These are phyloP conservation scores for Sarocladium kiliense DNA, from an alignment of 2,329 filamentous ascomycete genomes.

Conservation along the genomic window DNA sequence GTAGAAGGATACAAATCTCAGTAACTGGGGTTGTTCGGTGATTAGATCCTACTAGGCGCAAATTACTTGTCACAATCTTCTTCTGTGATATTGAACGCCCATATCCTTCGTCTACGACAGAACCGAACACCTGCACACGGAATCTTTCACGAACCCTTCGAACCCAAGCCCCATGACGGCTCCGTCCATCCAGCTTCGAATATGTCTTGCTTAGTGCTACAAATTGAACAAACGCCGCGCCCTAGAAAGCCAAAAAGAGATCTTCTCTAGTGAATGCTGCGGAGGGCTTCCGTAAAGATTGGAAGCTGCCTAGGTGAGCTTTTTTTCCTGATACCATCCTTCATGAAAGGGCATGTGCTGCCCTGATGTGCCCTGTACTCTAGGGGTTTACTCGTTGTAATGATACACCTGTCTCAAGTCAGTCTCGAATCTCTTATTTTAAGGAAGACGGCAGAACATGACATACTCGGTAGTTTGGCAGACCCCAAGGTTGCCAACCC, in stretches of 20 bases:
- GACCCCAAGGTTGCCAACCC: constrained; percentile 78
- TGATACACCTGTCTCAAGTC: constrained; percentile 65
- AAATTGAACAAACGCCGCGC: background rate
- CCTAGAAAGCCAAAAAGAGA: background rate
- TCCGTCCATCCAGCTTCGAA: background rate
- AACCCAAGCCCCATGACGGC: background rate
- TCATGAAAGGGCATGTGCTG: too few species aligned
- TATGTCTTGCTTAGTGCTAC: background rate
- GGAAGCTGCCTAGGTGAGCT: background rate
- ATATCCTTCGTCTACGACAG: background rate
- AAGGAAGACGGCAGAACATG: background rate
- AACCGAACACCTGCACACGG: too few species aligned
- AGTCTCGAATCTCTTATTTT: background rate
- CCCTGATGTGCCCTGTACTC: background rate
- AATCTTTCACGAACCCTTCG: too few species aligned
- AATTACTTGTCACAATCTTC: too few species aligned
- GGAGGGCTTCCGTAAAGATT: background rate
- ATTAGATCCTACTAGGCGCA: too few species aligned
- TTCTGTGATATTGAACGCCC: too few species aligned
- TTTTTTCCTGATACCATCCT: background rate
- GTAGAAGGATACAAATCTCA: too few species aligned
- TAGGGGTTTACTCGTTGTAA: constrained; percentile 69
- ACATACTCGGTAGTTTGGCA: constrained; percentile 92
- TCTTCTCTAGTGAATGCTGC: background rate
- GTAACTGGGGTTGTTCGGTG: too few species aligned